A percentile compares a stretch with the other conserved stretches of the same genome.
These are phyloP conservation scores for Apiospora aurea DNA, from an alignment of 2,329 filamentous ascomycete genomes.

Conservation along the genomic window DNA sequence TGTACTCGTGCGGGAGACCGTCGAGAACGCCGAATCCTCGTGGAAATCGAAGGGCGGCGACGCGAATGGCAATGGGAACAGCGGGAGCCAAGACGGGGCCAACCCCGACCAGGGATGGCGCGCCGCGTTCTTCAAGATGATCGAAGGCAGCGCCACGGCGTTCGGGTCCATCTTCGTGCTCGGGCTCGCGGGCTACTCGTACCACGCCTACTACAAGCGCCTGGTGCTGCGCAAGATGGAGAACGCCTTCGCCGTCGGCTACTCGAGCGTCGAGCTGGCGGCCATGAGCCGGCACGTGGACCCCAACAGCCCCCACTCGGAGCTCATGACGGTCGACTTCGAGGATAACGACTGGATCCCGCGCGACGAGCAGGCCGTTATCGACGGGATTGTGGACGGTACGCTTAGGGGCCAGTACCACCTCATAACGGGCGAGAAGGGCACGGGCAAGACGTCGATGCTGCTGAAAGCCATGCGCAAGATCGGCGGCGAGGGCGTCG, in stretches of 20 bases:
- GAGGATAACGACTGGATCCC: constrained; percentile 76
- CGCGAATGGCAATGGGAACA: not conserved
- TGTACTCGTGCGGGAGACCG: not conserved
- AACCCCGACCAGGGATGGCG: not conserved
- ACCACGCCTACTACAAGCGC: constrained; percentile 87
- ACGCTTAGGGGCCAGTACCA: constrained; percentile 82
- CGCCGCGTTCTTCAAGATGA: constrained; percentile 64
- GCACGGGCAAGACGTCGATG: constrained; percentile 90
- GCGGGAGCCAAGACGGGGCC: not conserved
- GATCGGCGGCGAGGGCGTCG: constrained; percentile 84
- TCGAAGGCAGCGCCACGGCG: constrained; percentile 77
- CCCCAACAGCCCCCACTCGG: constrained; percentile 22
- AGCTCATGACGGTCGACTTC: constrained; percentile 44
- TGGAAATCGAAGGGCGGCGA: not conserved
- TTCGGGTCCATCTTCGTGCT: constrained; percentile 77
- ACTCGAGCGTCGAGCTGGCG: constrained; percentile 85
- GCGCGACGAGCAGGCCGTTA: constrained; percentile 79
- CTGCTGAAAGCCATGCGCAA: constrained; percentile 88
- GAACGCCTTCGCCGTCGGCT: constrained; percentile 88
- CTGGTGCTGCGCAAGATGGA: constrained; percentile 92
- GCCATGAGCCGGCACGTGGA: constrained; percentile 64
- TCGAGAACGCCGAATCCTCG: constrained; percentile 1
- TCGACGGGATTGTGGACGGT: constrained; percentile 85
- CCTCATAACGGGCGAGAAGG: constrained; percentile 92
- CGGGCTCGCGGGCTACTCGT: constrained; percentile 75